phyloP scores from a whole-genome alignment of 306 rosid genomes.

The Cucurbita argyrosperma region DNA sequence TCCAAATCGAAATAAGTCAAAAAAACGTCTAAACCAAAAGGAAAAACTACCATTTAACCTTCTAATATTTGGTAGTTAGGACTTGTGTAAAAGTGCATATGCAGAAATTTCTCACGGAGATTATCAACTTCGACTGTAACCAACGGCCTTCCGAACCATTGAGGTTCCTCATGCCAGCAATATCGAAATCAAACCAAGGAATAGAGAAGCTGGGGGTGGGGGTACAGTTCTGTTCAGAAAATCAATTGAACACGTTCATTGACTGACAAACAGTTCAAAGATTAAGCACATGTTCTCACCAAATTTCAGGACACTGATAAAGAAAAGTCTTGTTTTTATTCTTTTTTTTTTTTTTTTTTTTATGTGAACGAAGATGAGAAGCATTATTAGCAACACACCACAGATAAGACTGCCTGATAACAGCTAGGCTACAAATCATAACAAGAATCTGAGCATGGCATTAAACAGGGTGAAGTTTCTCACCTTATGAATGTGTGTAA shows the following conservation, averaged over 20 bases:
- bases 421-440: neutral
- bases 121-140: neutral
- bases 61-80: neutral
- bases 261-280: neutral
- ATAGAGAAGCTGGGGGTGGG: slow-evolving; percentile 1
- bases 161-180: slow-evolving; percentile 2
- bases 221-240: neutral
- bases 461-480: neutral
- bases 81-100: neutral
- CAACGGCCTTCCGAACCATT: neutral
- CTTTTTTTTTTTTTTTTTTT: too few species aligned
- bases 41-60: neutral
- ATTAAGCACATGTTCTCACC: neutral
- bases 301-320: neutral
- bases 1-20: neutral
- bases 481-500: neutral
- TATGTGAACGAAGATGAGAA: neutral
- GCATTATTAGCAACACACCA: neutral
- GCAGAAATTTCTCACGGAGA: neutral
- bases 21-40: neutral
- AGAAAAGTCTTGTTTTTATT: neutral
- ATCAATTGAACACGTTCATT: neutral
- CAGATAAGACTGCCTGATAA: neutral
- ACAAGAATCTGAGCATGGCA: neutral
- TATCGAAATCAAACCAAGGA: neutral